Percentiles rank a stretch among this genome's conserved stretches.
These are phyloP conservation scores for Aegilops sharonensis DNA, from an alignment of 176 grass and related monocot genomes.

Conservation along the genomic window DNA sequence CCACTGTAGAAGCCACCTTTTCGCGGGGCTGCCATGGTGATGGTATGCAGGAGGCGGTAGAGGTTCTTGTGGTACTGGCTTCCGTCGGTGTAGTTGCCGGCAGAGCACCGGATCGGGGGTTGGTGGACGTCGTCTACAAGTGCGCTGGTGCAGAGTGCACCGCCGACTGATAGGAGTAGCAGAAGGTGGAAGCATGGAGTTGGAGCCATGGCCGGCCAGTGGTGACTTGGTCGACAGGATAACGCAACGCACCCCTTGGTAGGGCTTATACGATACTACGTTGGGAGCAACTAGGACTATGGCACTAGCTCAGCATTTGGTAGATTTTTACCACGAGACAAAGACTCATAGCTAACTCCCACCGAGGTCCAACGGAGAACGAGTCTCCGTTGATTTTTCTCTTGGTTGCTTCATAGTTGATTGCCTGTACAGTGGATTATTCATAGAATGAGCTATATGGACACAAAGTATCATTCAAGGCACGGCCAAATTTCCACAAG, in stretches of 20 bases:
- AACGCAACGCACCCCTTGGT: background rate
- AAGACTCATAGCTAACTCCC: background rate
- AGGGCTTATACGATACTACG: background rate
- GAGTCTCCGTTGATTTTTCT: background rate
- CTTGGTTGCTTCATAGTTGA: background rate
- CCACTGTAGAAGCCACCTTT: slow-evolving; percentile 3
- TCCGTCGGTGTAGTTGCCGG: slow-evolving; percentile 22
- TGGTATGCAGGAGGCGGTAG: background rate
- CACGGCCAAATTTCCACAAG: no score
- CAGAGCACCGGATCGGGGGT: background rate
- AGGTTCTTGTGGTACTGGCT: slow-evolving; percentile 38
- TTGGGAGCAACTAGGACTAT: background rate
- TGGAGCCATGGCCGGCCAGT: background rate
- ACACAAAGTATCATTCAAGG: no score
- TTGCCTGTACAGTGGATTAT: no score
- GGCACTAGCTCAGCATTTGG: background rate
- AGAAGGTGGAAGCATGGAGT: background rate
- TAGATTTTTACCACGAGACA: background rate
- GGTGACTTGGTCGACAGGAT: background rate
- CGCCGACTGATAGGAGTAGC: background rate
- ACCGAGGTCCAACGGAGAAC: background rate
- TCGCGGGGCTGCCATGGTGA: background rate
- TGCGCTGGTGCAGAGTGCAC: background rate
- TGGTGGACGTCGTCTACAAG: background rate
- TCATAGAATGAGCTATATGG: no score